These are phyloP conservation scores for Fusarium solani-melongenae DNA, from an alignment of 2,329 filamentous ascomycete species.

Conservation along the genomic window DNA sequence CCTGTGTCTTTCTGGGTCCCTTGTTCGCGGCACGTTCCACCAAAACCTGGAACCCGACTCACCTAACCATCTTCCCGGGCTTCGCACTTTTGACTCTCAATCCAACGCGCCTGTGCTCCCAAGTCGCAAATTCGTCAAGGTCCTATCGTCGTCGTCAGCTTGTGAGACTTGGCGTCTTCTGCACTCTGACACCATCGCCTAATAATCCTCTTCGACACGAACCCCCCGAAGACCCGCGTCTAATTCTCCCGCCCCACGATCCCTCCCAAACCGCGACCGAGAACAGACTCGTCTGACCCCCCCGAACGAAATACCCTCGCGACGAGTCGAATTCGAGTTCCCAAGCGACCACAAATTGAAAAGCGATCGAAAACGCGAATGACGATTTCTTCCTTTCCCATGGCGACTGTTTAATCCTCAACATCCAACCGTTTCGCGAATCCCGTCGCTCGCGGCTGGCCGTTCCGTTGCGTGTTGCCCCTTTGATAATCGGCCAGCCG, in stretches of 20 bases:
- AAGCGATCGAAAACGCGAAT: neutral
- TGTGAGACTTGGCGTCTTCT: neutral
- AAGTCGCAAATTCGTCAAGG: neutral
- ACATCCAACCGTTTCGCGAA: conserved; percentile 27
- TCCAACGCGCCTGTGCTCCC: conserved; percentile 1
- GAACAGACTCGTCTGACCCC: conserved; percentile 12
- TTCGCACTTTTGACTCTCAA: neutral
- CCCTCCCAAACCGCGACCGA: conserved; percentile 24
- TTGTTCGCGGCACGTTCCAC: conserved; percentile 30
- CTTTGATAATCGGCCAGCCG: conserved; percentile 37
- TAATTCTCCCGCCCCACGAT: conserved; percentile 28
- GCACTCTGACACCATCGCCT: conserved; percentile 16
- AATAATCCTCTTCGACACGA: conserved; percentile 12
- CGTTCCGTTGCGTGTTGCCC: conserved; percentile 32
- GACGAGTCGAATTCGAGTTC: conserved; percentile 1
- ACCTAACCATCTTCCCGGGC: conserved; percentile 10
- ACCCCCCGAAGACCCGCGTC: conserved; percentile 17
- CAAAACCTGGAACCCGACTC: conserved; percentile 19
- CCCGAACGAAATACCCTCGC: conserved; percentile 5
- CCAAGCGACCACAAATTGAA: conserved; percentile 2
- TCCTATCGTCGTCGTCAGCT: neutral
- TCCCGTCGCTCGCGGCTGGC: conserved; percentile 44
- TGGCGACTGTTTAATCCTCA: conserved; percentile 36
- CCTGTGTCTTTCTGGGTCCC: conserved; percentile 17
- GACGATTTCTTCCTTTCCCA: conserved; percentile 13